A percentile compares a stretch with the other conserved stretches of the same genome.
These are phyloP conservation scores for Colletotrichum lindemuthianum DNA, from an alignment of 2,329 filamentous ascomycete genomes.

Conservation along the genomic window DNA sequence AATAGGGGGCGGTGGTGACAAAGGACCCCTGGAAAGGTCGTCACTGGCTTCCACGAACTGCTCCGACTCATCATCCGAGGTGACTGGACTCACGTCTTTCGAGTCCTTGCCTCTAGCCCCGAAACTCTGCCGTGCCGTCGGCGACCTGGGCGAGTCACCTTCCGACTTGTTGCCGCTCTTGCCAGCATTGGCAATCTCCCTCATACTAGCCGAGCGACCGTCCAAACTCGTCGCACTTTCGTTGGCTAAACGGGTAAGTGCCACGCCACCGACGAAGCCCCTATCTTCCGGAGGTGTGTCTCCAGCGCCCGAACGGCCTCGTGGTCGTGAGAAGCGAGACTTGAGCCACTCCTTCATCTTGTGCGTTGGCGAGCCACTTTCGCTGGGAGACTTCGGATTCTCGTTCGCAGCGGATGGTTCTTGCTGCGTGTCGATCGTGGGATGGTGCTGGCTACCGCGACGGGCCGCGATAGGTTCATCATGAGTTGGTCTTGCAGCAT, in stretches of 20 bases:
- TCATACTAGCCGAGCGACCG: constrained; percentile 54
- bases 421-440: constrained; percentile 38
- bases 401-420: constrained; percentile 12
- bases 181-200: constrained; percentile 59
- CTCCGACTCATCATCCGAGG: constrained; percentile 39
- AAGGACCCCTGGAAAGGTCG: constrained; percentile 37
- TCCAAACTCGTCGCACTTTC: constrained; percentile 57
- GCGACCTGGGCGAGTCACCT: not conserved
- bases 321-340: constrained; percentile 57
- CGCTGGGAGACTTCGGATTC: constrained; percentile 33
- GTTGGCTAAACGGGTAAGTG: constrained; percentile 52
- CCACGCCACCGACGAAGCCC: constrained; percentile 62
- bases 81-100: constrained; percentile 50
- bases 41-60: constrained; percentile 59
- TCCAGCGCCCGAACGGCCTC: constrained; percentile 52
- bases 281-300: constrained; percentile 44
- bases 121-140: constrained; percentile 43
- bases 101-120: constrained; percentile 40
- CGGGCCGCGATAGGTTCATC: not conserved
- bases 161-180: constrained; percentile 45
- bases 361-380: constrained; percentile 42
- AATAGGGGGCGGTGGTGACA: constrained; percentile 52
- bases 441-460: constrained; percentile 19
- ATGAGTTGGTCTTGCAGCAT: not conserved
- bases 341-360: constrained; percentile 67